phyloP scores from a whole-genome alignment of 164 flowering plant genomes.

The Hamamelis virginiana region DNA sequence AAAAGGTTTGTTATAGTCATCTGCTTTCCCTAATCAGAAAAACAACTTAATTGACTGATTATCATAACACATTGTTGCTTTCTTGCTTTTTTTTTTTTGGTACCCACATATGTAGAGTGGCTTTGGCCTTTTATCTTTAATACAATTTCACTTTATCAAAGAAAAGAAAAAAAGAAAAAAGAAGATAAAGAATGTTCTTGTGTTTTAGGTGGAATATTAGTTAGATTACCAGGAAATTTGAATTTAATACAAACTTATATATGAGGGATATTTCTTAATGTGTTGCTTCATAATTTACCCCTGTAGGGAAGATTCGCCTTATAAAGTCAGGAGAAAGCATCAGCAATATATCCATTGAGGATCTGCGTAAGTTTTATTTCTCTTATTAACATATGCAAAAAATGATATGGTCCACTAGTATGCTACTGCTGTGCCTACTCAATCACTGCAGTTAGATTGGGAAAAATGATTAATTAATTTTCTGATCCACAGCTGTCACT shows the following conservation, averaged over 20 bases:
- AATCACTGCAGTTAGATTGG: neutral
- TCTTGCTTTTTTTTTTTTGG: too few species aligned
- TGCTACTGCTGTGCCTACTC: neutral
- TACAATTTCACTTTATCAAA: too few species aligned
- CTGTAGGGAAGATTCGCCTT: slow-evolving; percentile 75
- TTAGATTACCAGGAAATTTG: neutral
- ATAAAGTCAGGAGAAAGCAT: slow-evolving; percentile 64
- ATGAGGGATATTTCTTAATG: neutral
- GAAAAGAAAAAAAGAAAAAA: too few species aligned
- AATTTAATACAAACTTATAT: neutral
- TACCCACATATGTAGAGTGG: too few species aligned
- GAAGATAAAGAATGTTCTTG: too few species aligned
- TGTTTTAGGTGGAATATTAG: neutral
- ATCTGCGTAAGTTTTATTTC: slow-evolving; percentile 60
- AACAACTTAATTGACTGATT: too few species aligned
- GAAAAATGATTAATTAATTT: neutral
- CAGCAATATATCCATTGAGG: slow-evolving; percentile 60
- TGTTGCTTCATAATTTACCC: neutral
- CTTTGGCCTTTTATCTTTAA: too few species aligned
- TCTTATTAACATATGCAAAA: neutral
- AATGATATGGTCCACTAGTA: neutral
- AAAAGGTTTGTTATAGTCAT: too few species aligned
- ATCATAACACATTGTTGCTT: too few species aligned
- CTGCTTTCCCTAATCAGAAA: too few species aligned
- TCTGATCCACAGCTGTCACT: neutral